These are phyloP conservation scores for Volvariella surrecta DNA, from an alignment of 1,284 basidiomycete species.

Conservation along the genomic window DNA sequence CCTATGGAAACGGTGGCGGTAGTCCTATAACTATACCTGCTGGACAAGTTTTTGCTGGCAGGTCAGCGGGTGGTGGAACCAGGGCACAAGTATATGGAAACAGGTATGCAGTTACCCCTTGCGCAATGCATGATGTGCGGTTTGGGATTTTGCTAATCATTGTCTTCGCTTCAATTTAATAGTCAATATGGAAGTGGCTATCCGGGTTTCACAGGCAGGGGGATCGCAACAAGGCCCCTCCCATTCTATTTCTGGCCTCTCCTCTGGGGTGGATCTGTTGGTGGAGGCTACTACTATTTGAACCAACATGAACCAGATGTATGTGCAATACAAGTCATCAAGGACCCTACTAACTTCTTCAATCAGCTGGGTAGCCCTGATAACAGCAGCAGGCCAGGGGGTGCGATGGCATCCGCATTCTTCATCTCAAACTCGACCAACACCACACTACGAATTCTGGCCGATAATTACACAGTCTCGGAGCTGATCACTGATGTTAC, in stretches of 20 bases:
- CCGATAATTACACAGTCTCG: slow-evolving; percentile 48
- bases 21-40: slow-evolving; percentile 21
- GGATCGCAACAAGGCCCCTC: slow-evolving; percentile 34
- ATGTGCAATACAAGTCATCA: too few species aligned
- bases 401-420: slow-evolving; percentile 44
- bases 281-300: slow-evolving; percentile 26
- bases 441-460: slow-evolving; percentile 43
- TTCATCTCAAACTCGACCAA: slow-evolving; percentile 25
- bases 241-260: slow-evolving; percentile 56
- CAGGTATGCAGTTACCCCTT: slow-evolving; percentile 14
- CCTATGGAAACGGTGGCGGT: not conserved
- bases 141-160: slow-evolving; percentile 2
- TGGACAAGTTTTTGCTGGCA: slow-evolving; percentile 26
- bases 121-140: not conserved
- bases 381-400: slow-evolving; percentile 53
- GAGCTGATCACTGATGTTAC: slow-evolving; percentile 39
- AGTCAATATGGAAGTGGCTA: slow-evolving; percentile 48
- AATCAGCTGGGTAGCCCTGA: slow-evolving; percentile 41
- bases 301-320: slow-evolving; percentile 19
- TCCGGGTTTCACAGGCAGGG: slow-evolving; percentile 27
- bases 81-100: slow-evolving; percentile 26
- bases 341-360: too few species aligned
- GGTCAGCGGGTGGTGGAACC: slow-evolving; percentile 27
- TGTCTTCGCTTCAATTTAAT: slow-evolving; percentile 1
- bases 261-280: slow-evolving; percentile 36